Conservation (phyloP, 2,329 filamentous ascomycete genomes). For the Cladosporium phlei region DNA sequence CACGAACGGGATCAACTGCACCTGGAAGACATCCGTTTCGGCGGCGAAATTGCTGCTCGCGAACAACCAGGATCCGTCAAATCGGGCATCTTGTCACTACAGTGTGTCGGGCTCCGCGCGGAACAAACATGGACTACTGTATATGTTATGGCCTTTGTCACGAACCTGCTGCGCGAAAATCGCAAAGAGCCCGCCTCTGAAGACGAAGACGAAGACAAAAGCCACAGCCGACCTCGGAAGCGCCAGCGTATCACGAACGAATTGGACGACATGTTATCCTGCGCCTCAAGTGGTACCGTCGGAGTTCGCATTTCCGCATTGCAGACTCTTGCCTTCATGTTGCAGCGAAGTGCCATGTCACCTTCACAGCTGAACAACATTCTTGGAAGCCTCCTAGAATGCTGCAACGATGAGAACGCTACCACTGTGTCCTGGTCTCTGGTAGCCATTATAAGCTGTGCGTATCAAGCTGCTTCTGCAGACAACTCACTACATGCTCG, state of each 20-base stretch:
- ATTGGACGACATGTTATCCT: constrained; percentile 37
- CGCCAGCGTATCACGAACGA: constrained; percentile 35
- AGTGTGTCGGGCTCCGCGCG: constrained; percentile 29
- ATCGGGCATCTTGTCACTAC: constrained; percentile 20
- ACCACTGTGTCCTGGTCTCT: constrained; percentile 74
- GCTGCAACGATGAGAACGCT: constrained; percentile 60
- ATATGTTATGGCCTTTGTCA: constrained; percentile 5
- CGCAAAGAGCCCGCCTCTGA: constrained; percentile 4
- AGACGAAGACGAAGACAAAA: constrained; percentile 14
- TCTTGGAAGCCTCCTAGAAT: constrained; percentile 16
- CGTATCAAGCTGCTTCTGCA: constrained; percentile 40
- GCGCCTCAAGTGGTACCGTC: constrained; percentile 30
- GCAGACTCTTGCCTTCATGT: constrained; percentile 50
- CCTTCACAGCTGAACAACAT: constrained; percentile 15
- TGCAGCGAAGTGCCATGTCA: constrained; percentile 33
- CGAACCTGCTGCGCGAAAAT: neutral
- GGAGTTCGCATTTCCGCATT: constrained; percentile 45
- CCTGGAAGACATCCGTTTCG: constrained; percentile 64
- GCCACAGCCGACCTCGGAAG: constrained; percentile 26
- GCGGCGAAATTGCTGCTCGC: constrained; percentile 11
- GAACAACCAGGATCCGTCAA: neutral
- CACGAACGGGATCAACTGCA: constrained; percentile 68
- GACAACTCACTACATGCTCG: constrained; percentile 39
- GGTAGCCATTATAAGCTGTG: constrained; percentile 65
- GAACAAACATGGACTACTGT: constrained; percentile 33